These are phyloP conservation scores for Xylaria intraflava DNA, from an alignment of 495 filamentous ascomycete genomes.

Conservation along the genomic window DNA sequence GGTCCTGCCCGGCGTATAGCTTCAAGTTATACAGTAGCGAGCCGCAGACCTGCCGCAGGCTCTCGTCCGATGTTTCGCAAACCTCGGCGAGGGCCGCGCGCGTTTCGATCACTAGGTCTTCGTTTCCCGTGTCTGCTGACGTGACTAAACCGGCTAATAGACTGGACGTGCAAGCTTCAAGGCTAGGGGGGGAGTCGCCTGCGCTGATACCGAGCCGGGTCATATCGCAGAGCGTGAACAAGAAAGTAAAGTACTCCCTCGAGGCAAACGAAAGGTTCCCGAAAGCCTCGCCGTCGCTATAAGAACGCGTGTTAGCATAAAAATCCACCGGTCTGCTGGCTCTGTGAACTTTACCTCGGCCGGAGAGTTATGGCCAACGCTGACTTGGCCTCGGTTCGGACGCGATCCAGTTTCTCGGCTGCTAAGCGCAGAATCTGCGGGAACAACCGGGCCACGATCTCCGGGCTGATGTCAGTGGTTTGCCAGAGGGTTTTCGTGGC, in stretches of 20 bases:
- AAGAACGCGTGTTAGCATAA: background rate
- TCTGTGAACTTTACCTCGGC: constrained; percentile 23
- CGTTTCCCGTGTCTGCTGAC: constrained; percentile 76
- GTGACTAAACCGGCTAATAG: constrained; percentile 72
- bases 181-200: background rate
- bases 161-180: constrained; percentile 32
- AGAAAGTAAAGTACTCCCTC: constrained; percentile 41
- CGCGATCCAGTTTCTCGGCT: constrained; percentile 82
- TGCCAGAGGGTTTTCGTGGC: constrained; percentile 46
- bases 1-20: constrained; percentile 47
- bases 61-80: constrained; percentile 28
- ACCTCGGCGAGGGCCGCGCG: constrained; percentile 60
- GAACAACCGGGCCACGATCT: constrained; percentile 27
- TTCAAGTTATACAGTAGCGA: constrained; percentile 34
- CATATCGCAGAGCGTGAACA: constrained; percentile 37
- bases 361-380: constrained; percentile 33
- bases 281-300: constrained; percentile 23
- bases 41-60: constrained; percentile 26
- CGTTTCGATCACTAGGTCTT: constrained; percentile 68
- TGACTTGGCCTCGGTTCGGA: constrained; percentile 60
- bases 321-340: background rate
- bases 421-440: constrained; percentile 59
- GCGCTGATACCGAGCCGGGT: background rate
- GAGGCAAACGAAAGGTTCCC: constrained; percentile 41
- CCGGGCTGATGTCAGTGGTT: constrained; percentile 12